phyloP scores from a whole-genome alignment of 139 green algal species.

The Mychonastes homosphaera region DNA sequence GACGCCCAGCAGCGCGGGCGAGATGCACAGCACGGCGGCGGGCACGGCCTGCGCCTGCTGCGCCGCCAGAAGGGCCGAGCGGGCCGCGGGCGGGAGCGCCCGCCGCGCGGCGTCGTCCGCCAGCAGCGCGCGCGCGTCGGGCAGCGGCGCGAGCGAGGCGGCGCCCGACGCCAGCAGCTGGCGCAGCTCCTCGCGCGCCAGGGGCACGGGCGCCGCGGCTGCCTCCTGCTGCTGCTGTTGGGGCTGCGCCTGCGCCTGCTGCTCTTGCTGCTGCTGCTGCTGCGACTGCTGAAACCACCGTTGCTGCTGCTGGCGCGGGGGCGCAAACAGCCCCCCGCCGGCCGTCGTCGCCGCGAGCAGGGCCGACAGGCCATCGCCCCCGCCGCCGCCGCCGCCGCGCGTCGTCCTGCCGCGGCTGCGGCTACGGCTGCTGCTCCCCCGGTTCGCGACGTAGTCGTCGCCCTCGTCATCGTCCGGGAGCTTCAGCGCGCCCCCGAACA shows the following conservation, averaged over 20 bases:
- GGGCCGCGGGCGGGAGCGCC: background rate
- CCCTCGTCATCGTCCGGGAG: too few relatives aligned
- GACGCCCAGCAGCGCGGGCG: too few relatives aligned
- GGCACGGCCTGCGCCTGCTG: too few relatives aligned
- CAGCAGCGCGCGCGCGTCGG: background rate
- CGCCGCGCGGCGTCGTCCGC: too few relatives aligned
- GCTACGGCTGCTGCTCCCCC: background rate
- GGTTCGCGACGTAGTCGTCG: background rate
- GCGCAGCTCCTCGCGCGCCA: background rate
- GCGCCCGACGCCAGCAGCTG: background rate
- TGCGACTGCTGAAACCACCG: background rate
- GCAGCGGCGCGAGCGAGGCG: background rate
- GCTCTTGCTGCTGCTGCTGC: slow-evolving; percentile 3
- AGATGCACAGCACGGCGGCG: too few relatives aligned
- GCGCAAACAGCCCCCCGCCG: too few relatives aligned
- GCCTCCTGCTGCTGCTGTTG: background rate
- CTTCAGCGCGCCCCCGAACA: too few relatives aligned
- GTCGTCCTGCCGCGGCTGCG: too few relatives aligned
- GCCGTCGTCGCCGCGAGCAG: too few relatives aligned
- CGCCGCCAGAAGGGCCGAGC: too few relatives aligned
- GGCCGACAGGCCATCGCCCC: too few relatives aligned
- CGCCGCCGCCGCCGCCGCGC: too few relatives aligned
- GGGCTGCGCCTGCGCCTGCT: background rate
- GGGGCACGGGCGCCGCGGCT: background rate
- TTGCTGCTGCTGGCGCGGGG: background rate